Conservation (phyloP, 2,329 filamentous ascomycete species). For the Cordyceps javanica region DNA sequence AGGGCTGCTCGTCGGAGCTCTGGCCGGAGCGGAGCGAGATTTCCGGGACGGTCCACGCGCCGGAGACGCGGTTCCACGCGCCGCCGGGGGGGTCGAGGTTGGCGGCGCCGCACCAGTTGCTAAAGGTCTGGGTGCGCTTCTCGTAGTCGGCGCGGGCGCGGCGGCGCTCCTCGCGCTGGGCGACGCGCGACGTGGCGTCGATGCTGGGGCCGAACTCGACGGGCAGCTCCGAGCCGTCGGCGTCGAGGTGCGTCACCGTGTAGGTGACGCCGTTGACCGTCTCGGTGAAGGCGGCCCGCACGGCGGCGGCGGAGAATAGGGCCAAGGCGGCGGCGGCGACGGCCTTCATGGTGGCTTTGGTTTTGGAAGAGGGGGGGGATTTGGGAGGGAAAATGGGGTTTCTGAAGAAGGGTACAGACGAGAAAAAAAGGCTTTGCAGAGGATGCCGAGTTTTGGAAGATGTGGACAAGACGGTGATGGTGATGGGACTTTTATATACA, state of each 20-base stretch:
- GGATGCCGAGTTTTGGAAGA: too few species aligned
- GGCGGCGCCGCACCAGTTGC: constrained; percentile 6
- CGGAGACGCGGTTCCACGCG: neutral
- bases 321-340: neutral
- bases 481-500: neutral
- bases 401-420: neutral
- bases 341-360: neutral
- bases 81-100: neutral
- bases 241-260: constrained; percentile 4
- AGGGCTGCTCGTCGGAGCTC: neutral
- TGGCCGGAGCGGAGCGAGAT: neutral
- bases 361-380: neutral
- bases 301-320: neutral
- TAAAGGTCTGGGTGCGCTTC: neutral
- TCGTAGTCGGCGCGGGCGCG: constrained; percentile 26
- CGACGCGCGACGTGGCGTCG: neutral
- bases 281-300: constrained; percentile 1
- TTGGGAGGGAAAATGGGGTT: neutral
- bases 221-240: constrained; percentile 6
- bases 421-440: neutral
- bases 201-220: neutral
- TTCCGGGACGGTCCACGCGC: neutral
- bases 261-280: constrained; percentile 6
- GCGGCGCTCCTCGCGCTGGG: constrained; percentile 20
- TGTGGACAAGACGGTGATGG: neutral